A percentile compares a stretch with the other conserved stretches of the same genome.
phyloP scores from a whole-genome alignment of 202 grass and related monocot species.

The Panicum virgatum region DNA sequence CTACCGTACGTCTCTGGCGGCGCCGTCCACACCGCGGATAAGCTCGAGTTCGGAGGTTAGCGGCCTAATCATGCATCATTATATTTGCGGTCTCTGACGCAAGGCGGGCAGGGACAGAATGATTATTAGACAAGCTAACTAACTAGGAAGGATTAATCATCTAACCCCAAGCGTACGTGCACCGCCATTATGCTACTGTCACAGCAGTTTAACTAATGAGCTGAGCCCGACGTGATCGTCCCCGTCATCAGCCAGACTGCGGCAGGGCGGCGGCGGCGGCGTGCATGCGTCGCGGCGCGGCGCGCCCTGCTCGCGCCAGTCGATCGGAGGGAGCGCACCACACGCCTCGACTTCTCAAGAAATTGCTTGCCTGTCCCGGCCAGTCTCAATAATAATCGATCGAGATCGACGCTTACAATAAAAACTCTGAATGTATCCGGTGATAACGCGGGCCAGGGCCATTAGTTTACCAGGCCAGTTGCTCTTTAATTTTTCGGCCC shows the following conservation, averaged over 20 bases:
- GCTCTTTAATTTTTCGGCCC: too few relatives aligned
- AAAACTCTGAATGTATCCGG: neutral
- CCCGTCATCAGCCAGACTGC: too few relatives aligned
- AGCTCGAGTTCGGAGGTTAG: neutral
- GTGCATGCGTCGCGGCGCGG: too few relatives aligned
- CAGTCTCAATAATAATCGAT: neutral
- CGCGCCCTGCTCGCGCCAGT: neutral
- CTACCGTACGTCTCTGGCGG: neutral
- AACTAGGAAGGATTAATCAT: neutral
- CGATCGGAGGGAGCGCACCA: neutral
- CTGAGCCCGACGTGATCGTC: neutral
- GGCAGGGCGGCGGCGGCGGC: too few relatives aligned
- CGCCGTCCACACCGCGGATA: conserved; percentile 37
- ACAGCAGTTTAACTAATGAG: neutral
- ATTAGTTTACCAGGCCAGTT: too few relatives aligned
- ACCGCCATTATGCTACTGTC: neutral
- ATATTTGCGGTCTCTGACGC: neutral
- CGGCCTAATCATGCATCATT: neutral
- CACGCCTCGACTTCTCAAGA: conserved; percentile 5
- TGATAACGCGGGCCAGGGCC: neutral
- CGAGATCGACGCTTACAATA: neutral
- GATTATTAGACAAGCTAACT: neutral
- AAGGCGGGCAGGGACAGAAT: neutral
- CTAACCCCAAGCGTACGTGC: conserved; percentile 12
- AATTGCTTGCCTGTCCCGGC: neutral